A percentile compares a stretch with the other conserved stretches of the same genome.
Conservation (phyloP, 306 rosid genomes). For the Castanea sativa region DNA sequence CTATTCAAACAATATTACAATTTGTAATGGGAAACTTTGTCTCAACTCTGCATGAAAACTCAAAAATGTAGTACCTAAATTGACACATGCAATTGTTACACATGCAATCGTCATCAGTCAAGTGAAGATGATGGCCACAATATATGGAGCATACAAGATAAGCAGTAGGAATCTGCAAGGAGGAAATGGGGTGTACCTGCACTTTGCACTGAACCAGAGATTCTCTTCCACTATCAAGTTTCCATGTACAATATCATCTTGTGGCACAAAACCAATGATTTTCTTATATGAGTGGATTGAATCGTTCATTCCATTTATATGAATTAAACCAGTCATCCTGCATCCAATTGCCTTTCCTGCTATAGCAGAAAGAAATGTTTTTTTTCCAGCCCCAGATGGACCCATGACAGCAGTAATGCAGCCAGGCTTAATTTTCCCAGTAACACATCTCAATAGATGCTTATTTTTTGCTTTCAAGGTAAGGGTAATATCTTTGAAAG, state of each 20-base stretch:
- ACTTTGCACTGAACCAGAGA: slow-evolving; percentile 96
- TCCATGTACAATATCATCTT: slow-evolving; percentile 97
- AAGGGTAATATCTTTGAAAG: slow-evolving; percentile 79
- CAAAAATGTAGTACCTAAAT: too few relatives aligned
- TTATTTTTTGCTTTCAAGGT: slow-evolving; percentile 79
- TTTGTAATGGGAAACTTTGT: too few relatives aligned
- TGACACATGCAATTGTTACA: too few relatives aligned
- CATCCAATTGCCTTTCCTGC: slow-evolving; percentile 93
- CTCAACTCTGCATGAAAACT: too few relatives aligned
- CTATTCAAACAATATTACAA: too few relatives aligned
- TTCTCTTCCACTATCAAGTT: slow-evolving; percentile 96
- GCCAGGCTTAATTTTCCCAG: slow-evolving; percentile 89
- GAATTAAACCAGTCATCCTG: slow-evolving; percentile 65
- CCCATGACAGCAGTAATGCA: slow-evolving; percentile 96
- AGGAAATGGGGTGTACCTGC: slow-evolving; percentile 60
- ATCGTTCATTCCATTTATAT: slow-evolving; percentile 74
- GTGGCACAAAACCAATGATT: slow-evolving; percentile 97
- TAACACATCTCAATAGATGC: slow-evolving; percentile 75
- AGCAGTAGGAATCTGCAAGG: slow-evolving; percentile 21
- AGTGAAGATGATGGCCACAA: too few relatives aligned
- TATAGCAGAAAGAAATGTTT: slow-evolving; percentile 85
- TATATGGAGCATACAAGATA: slow-evolving; percentile 1
- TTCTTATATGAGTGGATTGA: slow-evolving; percentile 82
- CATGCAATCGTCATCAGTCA: too few relatives aligned
- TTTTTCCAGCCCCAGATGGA: slow-evolving; percentile 99